Evolutionary conservation across 2,329 filamentous ascomycete species (phyloP), one percentile per base, ranked within the genome.

Genomic region (Diaporthe destruens): DNA sequence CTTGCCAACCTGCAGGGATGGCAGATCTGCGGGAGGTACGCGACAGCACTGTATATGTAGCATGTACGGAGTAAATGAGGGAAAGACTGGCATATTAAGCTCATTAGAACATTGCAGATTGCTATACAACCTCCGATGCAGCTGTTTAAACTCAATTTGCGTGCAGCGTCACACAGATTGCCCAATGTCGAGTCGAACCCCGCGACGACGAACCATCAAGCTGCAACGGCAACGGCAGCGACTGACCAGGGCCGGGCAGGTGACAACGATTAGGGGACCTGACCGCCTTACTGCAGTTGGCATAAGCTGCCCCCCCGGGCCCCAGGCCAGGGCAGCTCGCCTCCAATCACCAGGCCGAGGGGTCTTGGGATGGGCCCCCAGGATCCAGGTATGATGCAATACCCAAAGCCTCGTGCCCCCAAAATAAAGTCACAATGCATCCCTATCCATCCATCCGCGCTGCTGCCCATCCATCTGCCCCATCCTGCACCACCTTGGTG

Each of bases 371-470:
- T 5, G 32, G 61, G 61, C 61, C 61, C 29, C 47, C 2, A 66
- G 61, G 61, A 66, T 66, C 61, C 61, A 53, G 61, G 29, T 66
- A 66, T 66, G 61, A 66, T 53, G 61, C 61, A 66, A 66, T 66
- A 9, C 61, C 34, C 61, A 32, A 53, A 53, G 47, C 61, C 61
- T 66, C 61, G 61, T 66, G 61, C 47, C 61, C 61, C 61, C 12
- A 63, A 66, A 66, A 53, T 66, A 66, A 66, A 53, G 47, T 53
- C 61, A 66, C 61, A 53, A 66, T 39, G 61, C 61, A 66, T 66
- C 61, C 61, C 8, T 44, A 49, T 39, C n/a, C 56, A 59, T 59
- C 56, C 56, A 25, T 42, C n/a, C n/a, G n/a, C n/a, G n/a, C n/a
- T n/a, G n/a, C 56, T 25, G 7, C 56, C 56, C 36, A 44, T 36